A percentile compares a stretch with the other conserved stretches of the same genome.
Evolutionary conservation across 2,329 filamentous ascomycete species (phyloP).

Genomic region (Westerdykella sp.): DNA sequence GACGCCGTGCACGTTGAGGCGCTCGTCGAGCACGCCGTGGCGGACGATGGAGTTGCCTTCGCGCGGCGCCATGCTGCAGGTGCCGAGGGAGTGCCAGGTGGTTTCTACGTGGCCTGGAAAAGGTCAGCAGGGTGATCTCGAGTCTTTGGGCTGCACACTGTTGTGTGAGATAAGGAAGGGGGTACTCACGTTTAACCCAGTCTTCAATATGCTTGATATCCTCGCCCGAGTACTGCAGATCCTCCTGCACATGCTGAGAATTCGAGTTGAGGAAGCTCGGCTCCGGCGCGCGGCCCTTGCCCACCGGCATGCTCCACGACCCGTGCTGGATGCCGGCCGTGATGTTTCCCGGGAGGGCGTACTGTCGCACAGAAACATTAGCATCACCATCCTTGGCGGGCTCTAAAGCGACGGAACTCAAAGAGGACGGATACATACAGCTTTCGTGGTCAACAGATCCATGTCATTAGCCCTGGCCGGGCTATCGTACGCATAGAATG

Average conservation of each 20-base stretch:
- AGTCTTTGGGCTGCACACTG: conserved; percentile 37
- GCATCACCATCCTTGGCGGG: too few relatives aligned
- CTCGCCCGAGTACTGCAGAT: conserved; percentile 58
- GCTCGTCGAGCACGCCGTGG: conserved; percentile 70
- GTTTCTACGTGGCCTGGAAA: conserved; percentile 58
- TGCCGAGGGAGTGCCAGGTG: conserved; percentile 64
- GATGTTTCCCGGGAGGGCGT: conserved; percentile 66
- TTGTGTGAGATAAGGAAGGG: background rate
- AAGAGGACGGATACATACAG: conserved; percentile 16
- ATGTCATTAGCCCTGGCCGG: conserved; percentile 65
- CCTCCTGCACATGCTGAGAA: conserved; percentile 52
- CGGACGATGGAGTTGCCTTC: conserved; percentile 76
- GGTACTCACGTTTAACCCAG: conserved; percentile 43
- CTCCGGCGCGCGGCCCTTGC: conserved; percentile 48
- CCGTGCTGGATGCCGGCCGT: conserved; percentile 67
- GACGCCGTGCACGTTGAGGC: conserved; percentile 71
- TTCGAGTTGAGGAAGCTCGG: conserved; percentile 57
- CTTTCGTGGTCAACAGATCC: conserved; percentile 68
- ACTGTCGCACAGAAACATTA: conserved; percentile 27
- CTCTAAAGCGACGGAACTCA: too few relatives aligned
- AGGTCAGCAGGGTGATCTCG: background rate
- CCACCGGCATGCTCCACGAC: conserved; percentile 59
- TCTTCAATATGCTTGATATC: conserved; percentile 64
- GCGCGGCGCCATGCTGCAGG: conserved; percentile 69
- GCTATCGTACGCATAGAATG: conserved; percentile 65